phyloP scores from a whole-genome alignment of 2,329 filamentous ascomycete species.

The Cordyceps tenuipes region DNA sequence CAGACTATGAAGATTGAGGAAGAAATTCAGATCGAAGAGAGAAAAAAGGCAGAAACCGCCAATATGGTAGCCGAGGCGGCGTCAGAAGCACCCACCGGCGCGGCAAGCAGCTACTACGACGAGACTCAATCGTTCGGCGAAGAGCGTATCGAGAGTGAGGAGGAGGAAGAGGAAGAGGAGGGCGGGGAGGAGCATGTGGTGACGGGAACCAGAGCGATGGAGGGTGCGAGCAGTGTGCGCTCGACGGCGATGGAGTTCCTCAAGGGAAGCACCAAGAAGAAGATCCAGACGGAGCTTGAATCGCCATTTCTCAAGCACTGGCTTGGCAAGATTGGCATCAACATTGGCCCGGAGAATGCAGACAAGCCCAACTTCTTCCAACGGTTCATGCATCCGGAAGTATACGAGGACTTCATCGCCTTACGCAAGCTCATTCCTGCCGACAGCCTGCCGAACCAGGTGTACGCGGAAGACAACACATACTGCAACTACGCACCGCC shows the following conservation, averaged over 20 bases:
- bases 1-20: conserved; percentile 56
- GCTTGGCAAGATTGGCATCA: conserved; percentile 21
- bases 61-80: conserved; percentile 18
- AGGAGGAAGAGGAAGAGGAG: conserved; percentile 21
- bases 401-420: conserved; percentile 62
- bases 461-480: conserved; percentile 51
- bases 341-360: conserved; percentile 19
- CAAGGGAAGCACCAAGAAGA: conserved; percentile 30
- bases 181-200: conserved; percentile 18
- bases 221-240: conserved; percentile 29
- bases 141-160: conserved; percentile 8
- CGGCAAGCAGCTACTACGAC: conserved; percentile 30
- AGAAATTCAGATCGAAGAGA: conserved; percentile 34
- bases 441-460: conserved; percentile 32
- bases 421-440: conserved; percentile 63
- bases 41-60: conserved; percentile 35
- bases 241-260: conserved; percentile 25
- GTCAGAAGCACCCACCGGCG: conserved; percentile 16
- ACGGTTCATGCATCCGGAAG: conserved; percentile 70
- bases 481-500: conserved; percentile 64
- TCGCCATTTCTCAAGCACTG: conserved; percentile 22
- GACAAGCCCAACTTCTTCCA: conserved; percentile 43
- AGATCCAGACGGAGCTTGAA: conserved; percentile 19
- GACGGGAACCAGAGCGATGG: conserved; percentile 23
- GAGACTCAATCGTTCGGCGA: conserved; percentile 14